Evolutionary conservation across 441 rosid genomes (phyloP), one percentile per base, ranked within the genome.

Genomic region (Hura crepitans): DNA sequence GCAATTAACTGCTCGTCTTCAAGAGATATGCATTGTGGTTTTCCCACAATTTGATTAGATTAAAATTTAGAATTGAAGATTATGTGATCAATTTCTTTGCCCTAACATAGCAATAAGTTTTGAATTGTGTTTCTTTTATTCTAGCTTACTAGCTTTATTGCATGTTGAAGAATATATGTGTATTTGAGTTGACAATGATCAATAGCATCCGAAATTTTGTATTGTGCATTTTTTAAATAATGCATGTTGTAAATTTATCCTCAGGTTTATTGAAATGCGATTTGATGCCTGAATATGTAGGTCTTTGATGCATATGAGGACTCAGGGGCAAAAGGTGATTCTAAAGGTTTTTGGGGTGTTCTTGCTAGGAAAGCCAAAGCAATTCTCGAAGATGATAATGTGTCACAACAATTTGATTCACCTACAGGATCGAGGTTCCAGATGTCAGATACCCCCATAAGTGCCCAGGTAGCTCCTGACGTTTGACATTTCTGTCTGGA

Each of bases 361-460:
- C 75, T 95, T 75, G 98, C 99, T 68, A 92, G 91, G 54, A 95
- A 92, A 83, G 99, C 98, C 30, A 95, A 91, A 84, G 85, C 93
- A 43, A 92, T 95, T 79, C 78, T 95, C 17, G 99, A 95, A 9
- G 99, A 95, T 10, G 96, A 92, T 64, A 78, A 80, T 74, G 27
- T 76, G 39, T 72, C 67, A n/a, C 76, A 74, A 62, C 80, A 80
- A 74, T 65, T 66, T 3, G 86, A 81, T 63, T 58, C 76, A 3
- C 63, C 83, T 17, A 63, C 58, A 31, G 66, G 72, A 74, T 73
- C 82, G 23, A 78, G 78, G 61, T 72, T 78, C 65, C 77, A 70
- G 62, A 78, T 73, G 76, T 18, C 69, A 25, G 90, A 85, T 63
- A 22, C 79, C 75, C 74, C 87, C 65, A n/a, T 63, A 25, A 69